Percentiles rank a stretch among this genome's conserved stretches.
These are phyloP conservation scores for Trichoderma guizhouense DNA, from an alignment of 2,329 filamentous ascomycete species.

Conservation along the genomic window DNA sequence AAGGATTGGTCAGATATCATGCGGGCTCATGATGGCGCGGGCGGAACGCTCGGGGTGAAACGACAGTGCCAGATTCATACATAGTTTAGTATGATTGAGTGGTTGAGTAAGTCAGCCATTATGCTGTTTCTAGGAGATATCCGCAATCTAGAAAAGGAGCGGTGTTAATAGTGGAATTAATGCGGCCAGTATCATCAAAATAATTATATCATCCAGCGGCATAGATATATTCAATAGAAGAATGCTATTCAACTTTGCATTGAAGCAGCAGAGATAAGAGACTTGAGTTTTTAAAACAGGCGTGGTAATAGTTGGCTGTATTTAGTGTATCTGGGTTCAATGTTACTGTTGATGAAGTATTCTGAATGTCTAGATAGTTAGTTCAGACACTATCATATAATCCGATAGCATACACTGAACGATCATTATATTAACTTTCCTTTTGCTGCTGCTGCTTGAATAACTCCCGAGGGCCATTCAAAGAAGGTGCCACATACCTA, in stretches of 20 bases:
- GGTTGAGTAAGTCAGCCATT: neutral
- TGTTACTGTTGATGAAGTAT: neutral
- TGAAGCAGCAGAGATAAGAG: neutral
- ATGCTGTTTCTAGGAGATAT: neutral
- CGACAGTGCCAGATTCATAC: neutral
- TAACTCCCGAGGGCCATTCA: neutral
- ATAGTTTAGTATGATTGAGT: neutral
- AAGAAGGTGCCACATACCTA: neutral
- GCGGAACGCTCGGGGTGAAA: neutral
- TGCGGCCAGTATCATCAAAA: accelerated
- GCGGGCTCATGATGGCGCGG: neutral
- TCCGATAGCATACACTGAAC: neutral
- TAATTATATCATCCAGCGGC: neutral
- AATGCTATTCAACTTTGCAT: neutral
- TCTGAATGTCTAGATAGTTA: neutral
- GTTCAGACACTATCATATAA: neutral
- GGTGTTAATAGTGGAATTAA: neutral
- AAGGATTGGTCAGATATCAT: neutral
- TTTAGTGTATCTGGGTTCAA: neutral
- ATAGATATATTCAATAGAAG: neutral
- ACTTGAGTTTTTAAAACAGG: neutral
- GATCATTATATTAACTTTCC: neutral
- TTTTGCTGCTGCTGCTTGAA: neutral
- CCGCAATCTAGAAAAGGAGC: neutral
- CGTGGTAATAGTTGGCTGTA: neutral